phyloP scores from a whole-genome alignment of 495 filamentous ascomycete genomes.

The Annulohypoxylon bovei region DNA sequence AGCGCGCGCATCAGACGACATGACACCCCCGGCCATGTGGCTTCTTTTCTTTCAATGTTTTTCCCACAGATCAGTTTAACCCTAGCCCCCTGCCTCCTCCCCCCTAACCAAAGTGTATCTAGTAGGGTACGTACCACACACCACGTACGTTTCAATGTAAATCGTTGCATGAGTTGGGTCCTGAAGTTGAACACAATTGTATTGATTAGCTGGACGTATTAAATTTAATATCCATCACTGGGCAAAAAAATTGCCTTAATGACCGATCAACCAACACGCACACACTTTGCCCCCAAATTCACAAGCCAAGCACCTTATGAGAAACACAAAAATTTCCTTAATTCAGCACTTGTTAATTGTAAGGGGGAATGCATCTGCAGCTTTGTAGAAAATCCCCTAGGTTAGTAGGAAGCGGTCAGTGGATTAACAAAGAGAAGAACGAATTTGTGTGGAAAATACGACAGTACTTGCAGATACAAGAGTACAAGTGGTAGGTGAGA shows the following conservation, averaged over 20 bases:
- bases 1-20: slow-evolving; percentile 34
- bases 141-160: background rate
- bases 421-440: background rate
- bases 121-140: background rate
- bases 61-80: slow-evolving; percentile 19
- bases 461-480: slow-evolving; percentile 1
- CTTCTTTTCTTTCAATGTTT: slow-evolving; percentile 3
- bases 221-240: slow-evolving; percentile 1
- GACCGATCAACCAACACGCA: slow-evolving; percentile 3
- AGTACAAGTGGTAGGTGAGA: background rate
- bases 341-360: slow-evolving; percentile 10
- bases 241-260: slow-evolving; percentile 1
- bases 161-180: slow-evolving; percentile 1
- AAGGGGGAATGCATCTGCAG: slow-evolving; percentile 29
- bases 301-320: slow-evolving; percentile 2
- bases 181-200: slow-evolving; percentile 1
- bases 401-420: slow-evolving; percentile 22
- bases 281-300: background rate
- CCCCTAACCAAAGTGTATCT: background rate
- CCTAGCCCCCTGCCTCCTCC: background rate
- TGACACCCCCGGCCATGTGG: slow-evolving; percentile 28
- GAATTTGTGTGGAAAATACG: slow-evolving; percentile 8
- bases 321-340: slow-evolving; percentile 19
- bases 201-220: slow-evolving; percentile 2
- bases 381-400: slow-evolving; percentile 9